Percentiles rank a stretch among this genome's conserved stretches.
phyloP scores from a whole-genome alignment of 768 basidiomycete genomes.

The Tylopilus balloui region DNA sequence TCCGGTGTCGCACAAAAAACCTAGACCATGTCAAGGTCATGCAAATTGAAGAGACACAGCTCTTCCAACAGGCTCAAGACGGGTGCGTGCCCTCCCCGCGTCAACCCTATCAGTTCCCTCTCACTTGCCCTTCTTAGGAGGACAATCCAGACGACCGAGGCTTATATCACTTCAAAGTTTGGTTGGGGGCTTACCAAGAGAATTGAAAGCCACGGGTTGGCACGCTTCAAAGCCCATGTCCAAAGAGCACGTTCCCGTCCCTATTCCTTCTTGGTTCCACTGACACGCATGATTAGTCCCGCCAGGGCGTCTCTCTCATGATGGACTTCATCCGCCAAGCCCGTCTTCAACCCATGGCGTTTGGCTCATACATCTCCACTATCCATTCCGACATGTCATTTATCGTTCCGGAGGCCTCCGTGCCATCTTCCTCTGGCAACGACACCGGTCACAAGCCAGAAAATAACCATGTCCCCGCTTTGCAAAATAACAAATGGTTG shows the following conservation, averaged over 20 bases:
- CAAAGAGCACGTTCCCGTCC: conserved; percentile 57
- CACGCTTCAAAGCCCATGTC: conserved; percentile 81
- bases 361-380: conserved; percentile 36
- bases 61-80: conserved; percentile 61
- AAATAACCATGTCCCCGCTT: conserved; percentile 3
- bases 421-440: conserved; percentile 10
- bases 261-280: not conserved
- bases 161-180: conserved; percentile 80
- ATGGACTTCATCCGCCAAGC: conserved; percentile 76
- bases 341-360: conserved; percentile 50
- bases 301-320: conserved; percentile 83
- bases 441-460: conserved; percentile 18
- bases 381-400: conserved; percentile 33
- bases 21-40: conserved; percentile 92
- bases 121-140: conserved; percentile 40
- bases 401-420: conserved; percentile 19
- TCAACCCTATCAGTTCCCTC: not conserved
- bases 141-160: conserved; percentile 84
- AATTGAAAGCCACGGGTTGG: conserved; percentile 83
- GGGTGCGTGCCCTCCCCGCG: conserved; percentile 49
- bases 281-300: conserved; percentile 50
- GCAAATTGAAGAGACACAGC: conserved; percentile 83
- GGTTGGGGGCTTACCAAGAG: conserved; percentile 87
- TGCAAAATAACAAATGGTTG: conserved; percentile 24
- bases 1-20: conserved; percentile 81